Evolutionary conservation across 2,329 filamentous ascomycete genomes (phyloP).

Genomic region (Neofusicoccum parvum): DNA sequence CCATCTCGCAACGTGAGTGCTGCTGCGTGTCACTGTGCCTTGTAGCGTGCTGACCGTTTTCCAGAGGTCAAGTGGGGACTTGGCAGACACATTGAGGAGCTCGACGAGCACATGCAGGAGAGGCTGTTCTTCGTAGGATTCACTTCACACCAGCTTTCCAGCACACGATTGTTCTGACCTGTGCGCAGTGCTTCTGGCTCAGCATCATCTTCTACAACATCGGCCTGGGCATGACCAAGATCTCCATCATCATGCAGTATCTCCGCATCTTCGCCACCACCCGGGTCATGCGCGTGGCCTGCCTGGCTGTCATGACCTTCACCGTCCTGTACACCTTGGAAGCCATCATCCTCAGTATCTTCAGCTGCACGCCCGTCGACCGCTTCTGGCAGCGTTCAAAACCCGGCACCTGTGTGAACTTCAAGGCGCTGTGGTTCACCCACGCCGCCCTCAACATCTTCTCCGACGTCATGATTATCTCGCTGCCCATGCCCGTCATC

Average conservation of each 20-base stretch:
- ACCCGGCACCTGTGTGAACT: constrained; percentile 27
- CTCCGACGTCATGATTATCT: constrained; percentile 36
- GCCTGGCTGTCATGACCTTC: constrained; percentile 29
- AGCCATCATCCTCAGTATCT: constrained; percentile 31
- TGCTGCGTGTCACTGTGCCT: too few relatives aligned
- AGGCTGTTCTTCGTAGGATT: not conserved
- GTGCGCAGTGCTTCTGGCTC: constrained; percentile 30
- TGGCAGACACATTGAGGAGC: not conserved
- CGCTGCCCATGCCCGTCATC: constrained; percentile 36
- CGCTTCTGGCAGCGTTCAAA: constrained; percentile 29
- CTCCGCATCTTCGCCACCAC: constrained; percentile 35
- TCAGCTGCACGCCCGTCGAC: constrained; percentile 32
- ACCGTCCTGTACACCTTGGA: constrained; percentile 32
- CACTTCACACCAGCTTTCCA: not conserved
- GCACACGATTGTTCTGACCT: not conserved
- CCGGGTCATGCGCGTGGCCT: constrained; percentile 28
- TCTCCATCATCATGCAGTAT: constrained; percentile 39
- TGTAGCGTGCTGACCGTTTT: not conserved
- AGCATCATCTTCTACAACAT: constrained; percentile 37
- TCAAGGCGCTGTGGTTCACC: constrained; percentile 32
- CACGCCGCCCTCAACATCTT: constrained; percentile 38
- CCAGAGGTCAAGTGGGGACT: not conserved
- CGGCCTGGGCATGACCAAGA: constrained; percentile 35
- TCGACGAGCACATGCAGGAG: not conserved
- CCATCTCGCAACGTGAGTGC: not conserved